Evolutionary conservation across 139 green algal genomes (phyloP).

Genomic region (Chlamydomonas schloesseri): DNA sequence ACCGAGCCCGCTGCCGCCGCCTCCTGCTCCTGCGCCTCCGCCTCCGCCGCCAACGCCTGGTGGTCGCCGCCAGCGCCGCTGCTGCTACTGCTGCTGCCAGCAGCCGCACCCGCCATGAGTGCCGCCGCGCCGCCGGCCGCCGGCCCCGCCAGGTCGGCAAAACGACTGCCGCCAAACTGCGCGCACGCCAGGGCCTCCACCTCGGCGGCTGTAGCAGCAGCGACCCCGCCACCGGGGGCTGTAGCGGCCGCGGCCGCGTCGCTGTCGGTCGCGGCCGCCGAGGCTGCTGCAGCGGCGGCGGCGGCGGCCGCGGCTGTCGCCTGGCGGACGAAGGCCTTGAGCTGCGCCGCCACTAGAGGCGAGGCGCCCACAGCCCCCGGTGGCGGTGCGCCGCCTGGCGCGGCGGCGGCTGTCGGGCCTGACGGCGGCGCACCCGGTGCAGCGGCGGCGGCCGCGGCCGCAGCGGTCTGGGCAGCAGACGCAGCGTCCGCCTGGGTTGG

Average conservation of each 20-base stretch:
- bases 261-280: neutral
- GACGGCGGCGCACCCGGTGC: neutral
- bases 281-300: neutral
- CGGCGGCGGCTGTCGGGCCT: neutral
- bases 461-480: no score
- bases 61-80: neutral
- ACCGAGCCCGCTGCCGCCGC: neutral
- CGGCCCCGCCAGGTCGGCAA: no score
- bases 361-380: no score
- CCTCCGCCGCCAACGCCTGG: neutral
- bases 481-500: no score
- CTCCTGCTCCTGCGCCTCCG: neutral
- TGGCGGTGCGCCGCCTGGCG: no score
- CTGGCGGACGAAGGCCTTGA: constrained; percentile 21
- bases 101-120: neutral
- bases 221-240: neutral
- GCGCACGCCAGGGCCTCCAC: neutral
- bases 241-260: neutral
- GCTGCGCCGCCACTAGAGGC: neutral
- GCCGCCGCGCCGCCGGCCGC: no score
- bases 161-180: no score
- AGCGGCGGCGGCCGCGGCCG: neutral
- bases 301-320: neutral
- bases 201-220: neutral
- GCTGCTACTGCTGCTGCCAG: neutral